Conservation (phyloP, 495 filamentous ascomycete species). For the Pseudoneurospora amorphoporcata region DNA sequence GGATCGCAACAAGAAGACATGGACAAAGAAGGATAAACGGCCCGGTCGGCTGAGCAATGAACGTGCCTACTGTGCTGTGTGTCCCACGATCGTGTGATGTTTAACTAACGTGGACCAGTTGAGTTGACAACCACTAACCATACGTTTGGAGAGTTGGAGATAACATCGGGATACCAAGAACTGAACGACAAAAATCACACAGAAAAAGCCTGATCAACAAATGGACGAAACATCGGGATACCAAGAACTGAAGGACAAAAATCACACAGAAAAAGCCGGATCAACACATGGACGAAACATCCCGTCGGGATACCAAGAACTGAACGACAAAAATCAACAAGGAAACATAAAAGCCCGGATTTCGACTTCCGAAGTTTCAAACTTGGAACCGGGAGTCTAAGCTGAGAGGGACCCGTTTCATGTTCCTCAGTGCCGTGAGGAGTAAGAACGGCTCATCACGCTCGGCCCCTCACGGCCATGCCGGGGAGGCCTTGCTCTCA, state of each 20-base stretch:
- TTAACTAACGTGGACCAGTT: background rate
- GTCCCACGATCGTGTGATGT: background rate
- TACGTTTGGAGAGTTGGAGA: background rate
- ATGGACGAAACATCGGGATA: background rate
- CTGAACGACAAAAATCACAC: background rate
- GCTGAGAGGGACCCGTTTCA: background rate
- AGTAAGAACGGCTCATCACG: too few species aligned
- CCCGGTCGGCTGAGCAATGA: background rate
- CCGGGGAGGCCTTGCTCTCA: background rate
- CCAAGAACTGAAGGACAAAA: background rate
- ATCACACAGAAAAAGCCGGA: too few species aligned
- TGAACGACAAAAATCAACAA: background rate
- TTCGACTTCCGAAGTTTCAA: background rate
- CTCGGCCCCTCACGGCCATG: background rate
- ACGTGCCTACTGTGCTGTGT: background rate
- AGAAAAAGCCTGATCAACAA: background rate
- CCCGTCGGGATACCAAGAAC: too few species aligned
- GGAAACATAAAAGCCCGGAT: background rate
- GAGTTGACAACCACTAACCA: background rate
- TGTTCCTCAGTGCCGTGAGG: background rate
- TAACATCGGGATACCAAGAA: background rate
- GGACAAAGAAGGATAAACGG: background rate
- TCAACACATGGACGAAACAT: background rate
- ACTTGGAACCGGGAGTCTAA: background rate
- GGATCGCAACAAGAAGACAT: background rate